A percentile compares a stretch with the other conserved stretches of the same genome.
phyloP scores from a whole-genome alignment of 129 eudicot species.

The Flaveria sonorensis region DNA sequence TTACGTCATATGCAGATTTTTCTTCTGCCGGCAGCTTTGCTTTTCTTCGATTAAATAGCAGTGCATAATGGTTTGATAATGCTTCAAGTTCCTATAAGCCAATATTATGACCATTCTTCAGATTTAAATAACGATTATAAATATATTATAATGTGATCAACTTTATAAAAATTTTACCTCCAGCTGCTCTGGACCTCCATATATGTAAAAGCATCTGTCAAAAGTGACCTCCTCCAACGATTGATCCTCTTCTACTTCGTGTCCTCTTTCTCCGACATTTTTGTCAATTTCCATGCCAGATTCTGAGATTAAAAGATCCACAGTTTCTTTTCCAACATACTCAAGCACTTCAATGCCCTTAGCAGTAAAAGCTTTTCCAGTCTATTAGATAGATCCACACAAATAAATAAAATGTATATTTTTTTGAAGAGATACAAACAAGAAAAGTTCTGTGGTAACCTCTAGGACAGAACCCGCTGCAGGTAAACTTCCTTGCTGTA shows the following conservation, averaged over 20 bases:
- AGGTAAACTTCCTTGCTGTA: constrained; percentile 72
- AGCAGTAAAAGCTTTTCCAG: constrained; percentile 90
- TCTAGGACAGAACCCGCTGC: constrained; percentile 72
- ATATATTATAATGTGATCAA: background rate
- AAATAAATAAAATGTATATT: background rate
- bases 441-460: constrained; percentile 43
- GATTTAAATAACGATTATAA: background rate
- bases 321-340: constrained; percentile 92
- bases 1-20: constrained; percentile 71
- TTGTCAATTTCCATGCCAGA: constrained; percentile 81
- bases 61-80: constrained; percentile 82
- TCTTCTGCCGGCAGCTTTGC: constrained; percentile 81
- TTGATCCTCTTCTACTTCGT: constrained; percentile 63
- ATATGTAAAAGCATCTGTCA: constrained; percentile 91
- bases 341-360: constrained; percentile 94
- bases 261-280: constrained; percentile 46
- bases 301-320: constrained; percentile 90
- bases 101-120: constrained; percentile 8
- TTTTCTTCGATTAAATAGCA: constrained; percentile 82
- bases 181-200: constrained; percentile 99
- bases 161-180: constrained; percentile 51
- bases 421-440: constrained; percentile 12
- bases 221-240: constrained; percentile 79
- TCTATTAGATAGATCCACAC: constrained; percentile 42
- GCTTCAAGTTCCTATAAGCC: constrained; percentile 86